Evolutionary conservation across 129 eudicot genomes (phyloP).

Genomic region (Helianthus tuberosus): DNA sequence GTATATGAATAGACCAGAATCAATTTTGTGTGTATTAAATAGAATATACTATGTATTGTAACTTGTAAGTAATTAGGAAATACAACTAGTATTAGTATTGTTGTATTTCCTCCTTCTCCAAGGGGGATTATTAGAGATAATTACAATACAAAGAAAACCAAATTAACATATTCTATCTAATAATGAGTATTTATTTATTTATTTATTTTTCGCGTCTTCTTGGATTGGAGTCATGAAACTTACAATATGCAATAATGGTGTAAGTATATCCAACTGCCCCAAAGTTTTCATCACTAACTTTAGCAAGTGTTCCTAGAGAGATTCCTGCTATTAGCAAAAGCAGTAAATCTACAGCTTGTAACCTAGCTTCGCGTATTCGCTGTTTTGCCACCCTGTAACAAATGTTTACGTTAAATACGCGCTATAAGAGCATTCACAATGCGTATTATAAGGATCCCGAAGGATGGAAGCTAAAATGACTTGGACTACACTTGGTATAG

Average conservation of each 20-base stretch:
- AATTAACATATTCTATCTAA: too few species aligned
- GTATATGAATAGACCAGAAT: not conserved
- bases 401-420: constrained; percentile 4
- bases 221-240: constrained; percentile 39
- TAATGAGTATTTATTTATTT: too few species aligned
- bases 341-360: constrained; percentile 87
- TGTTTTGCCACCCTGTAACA: constrained; percentile 77
- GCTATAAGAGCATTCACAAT: not conserved
- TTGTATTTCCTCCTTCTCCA: too few species aligned
- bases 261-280: constrained; percentile 85
- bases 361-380: constrained; percentile 81
- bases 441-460: not conserved
- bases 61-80: too few species aligned
- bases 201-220: too few species aligned
- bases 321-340: constrained; percentile 87
- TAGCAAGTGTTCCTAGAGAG: constrained; percentile 90
- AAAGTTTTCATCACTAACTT: constrained; percentile 85
- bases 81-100: too few species aligned
- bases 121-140: too few species aligned
- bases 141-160: too few species aligned
- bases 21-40: not conserved
- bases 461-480: too few species aligned
- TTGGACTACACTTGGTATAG: too few species aligned
- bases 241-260: constrained; percentile 94
- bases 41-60: not conserved